Percentiles rank a stretch among this genome's conserved stretches.
Conservation (phyloP, 2,329 filamentous ascomycete genomes). For the Fusarium sp. region DNA sequence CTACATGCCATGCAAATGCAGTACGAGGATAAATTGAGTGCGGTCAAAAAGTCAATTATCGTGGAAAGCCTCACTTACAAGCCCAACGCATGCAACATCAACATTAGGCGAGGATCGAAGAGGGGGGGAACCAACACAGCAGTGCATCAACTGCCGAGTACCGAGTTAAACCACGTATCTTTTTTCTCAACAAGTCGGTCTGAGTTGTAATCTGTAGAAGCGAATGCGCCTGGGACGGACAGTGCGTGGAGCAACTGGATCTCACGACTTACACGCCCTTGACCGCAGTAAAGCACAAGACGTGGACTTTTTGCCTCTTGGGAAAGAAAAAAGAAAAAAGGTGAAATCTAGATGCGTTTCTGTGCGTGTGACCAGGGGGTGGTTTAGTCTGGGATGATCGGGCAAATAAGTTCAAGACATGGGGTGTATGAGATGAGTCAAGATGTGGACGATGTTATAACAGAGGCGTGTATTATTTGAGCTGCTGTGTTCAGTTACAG, state of each 20-base stretch:
- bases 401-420: not conserved
- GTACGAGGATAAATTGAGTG: slow-evolving; percentile 20
- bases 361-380: slow-evolving; percentile 12
- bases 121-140: slow-evolving; percentile 23
- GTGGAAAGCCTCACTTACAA: slow-evolving; percentile 11
- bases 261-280: slow-evolving; percentile 21
- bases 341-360: slow-evolving; percentile 9
- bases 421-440: not conserved
- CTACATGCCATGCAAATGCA: slow-evolving; percentile 24
- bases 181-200: slow-evolving; percentile 12
- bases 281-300: slow-evolving; percentile 8
- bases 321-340: too few relatives aligned
- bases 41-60: slow-evolving; percentile 5
- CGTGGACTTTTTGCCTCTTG: slow-evolving; percentile 26
- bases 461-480: not conserved
- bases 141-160: slow-evolving; percentile 12
- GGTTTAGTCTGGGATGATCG: not conserved
- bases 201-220: slow-evolving; percentile 2
- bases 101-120: slow-evolving; percentile 2
- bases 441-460: not conserved
- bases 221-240: slow-evolving; percentile 7
- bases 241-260: slow-evolving; percentile 24
- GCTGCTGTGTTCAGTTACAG: not conserved
- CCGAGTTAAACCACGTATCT: slow-evolving; percentile 33
- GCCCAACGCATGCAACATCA: slow-evolving; percentile 9